phyloP scores from a whole-genome alignment of 2,329 filamentous ascomycete species.

The Fusarium veterinarium region DNA sequence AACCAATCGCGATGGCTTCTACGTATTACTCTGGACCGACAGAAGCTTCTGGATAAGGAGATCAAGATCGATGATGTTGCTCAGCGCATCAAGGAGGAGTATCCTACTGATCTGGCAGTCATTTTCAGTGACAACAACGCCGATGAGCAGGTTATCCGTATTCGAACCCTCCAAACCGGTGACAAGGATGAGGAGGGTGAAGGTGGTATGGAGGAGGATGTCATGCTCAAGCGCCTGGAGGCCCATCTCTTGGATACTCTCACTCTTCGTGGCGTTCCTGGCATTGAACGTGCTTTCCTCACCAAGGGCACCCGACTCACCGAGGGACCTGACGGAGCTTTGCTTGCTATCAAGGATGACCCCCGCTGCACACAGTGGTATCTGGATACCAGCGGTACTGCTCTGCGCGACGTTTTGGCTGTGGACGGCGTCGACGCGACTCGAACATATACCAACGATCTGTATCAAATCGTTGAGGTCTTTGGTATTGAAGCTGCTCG shows the following conservation, averaged over 20 bases:
- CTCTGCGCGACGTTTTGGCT: slow-evolving; percentile 83
- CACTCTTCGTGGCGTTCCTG: slow-evolving; percentile 88
- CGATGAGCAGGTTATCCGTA: slow-evolving; percentile 92
- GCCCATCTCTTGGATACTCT: slow-evolving; percentile 91
- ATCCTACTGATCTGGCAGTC: slow-evolving; percentile 84
- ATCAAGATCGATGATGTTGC: slow-evolving; percentile 93
- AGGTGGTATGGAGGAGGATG: slow-evolving; percentile 80
- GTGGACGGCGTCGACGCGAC: slow-evolving; percentile 89
- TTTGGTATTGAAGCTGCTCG: slow-evolving; percentile 97
- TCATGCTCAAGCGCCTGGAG: slow-evolving; percentile 91
- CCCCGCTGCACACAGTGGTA: slow-evolving; percentile 90
- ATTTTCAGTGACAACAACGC: slow-evolving; percentile 99
- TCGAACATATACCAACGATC: slow-evolving; percentile 93
- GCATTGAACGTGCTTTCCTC: slow-evolving; percentile 92
- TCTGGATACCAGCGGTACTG: slow-evolving; percentile 92
- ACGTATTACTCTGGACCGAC: slow-evolving; percentile 90
- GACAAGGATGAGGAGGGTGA: slow-evolving; percentile 77
- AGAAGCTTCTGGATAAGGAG: slow-evolving; percentile 95
- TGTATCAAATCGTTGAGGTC: slow-evolving; percentile 93
- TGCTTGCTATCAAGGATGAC: slow-evolving; percentile 80
- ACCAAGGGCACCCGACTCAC: slow-evolving; percentile 80
- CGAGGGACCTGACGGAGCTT: slow-evolving; percentile 75
- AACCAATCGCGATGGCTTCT: slow-evolving; percentile 95
- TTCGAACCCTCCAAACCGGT: slow-evolving; percentile 77
- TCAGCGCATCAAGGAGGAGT: slow-evolving; percentile 87